These are phyloP conservation scores for Saccharomyces pastorianus DNA, from an alignment of 1,139 yeast species.

Conservation along the genomic window DNA sequence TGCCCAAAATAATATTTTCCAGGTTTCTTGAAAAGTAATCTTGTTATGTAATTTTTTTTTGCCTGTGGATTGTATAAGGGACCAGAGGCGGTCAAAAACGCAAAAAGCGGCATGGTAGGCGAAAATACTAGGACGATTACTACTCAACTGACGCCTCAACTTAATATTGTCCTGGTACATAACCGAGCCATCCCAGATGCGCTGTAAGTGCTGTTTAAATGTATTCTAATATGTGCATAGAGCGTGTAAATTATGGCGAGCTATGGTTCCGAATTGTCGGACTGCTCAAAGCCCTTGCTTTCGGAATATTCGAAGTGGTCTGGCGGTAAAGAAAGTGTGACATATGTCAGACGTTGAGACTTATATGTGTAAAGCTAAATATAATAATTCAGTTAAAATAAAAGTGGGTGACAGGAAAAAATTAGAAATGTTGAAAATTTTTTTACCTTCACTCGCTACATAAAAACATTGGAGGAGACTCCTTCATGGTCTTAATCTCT, in stretches of 20 bases:
- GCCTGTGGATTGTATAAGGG: background rate
- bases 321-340: background rate
- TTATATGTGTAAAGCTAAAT: background rate
- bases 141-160: background rate
- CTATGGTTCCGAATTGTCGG: too few species aligned
- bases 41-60: too few species aligned
- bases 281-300: too few species aligned
- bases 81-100: background rate
- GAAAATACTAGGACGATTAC: background rate
- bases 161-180: too few species aligned
- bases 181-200: too few species aligned
- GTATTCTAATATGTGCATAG: too few species aligned
- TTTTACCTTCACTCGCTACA: background rate
- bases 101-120: background rate
- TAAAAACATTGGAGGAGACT: background rate
- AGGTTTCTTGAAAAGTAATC: background rate
- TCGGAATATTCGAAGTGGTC: background rate
- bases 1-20: too few species aligned
- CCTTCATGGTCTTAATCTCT: slow-evolving; percentile 71
- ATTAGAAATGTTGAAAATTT: background rate
- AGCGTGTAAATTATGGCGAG: too few species aligned
- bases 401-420: background rate
- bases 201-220: too few species aligned
- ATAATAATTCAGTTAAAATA: background rate
- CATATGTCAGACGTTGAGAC: background rate